Evolutionary conservation across 352 stramenopile species (phyloP).

Genomic region (Globisporangium lucens): DNA sequence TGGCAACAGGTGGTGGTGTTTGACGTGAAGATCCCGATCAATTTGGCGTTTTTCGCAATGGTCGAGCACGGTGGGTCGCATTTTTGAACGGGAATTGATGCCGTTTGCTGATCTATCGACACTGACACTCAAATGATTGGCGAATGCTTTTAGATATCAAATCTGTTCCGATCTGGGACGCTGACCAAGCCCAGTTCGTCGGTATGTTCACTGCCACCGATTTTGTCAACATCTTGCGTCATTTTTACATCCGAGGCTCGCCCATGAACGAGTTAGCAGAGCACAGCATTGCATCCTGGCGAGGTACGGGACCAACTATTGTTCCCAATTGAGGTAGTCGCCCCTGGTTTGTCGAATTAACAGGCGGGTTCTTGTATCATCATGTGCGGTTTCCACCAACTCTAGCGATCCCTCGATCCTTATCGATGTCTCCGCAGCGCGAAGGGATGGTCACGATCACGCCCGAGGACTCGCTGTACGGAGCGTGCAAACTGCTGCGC

Average conservation of each 20-base stretch:
- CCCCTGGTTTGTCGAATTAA: neutral
- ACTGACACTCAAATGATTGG: neutral
- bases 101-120: no score
- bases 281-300: constrained; percentile 84
- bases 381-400: neutral
- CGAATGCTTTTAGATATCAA: constrained; percentile 89
- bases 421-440: constrained; percentile 59
- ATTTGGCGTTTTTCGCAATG: constrained; percentile 98
- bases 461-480: constrained; percentile 87
- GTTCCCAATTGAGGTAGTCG: neutral
- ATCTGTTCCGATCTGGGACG: constrained; percentile 96
- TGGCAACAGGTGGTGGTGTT: constrained; percentile 92
- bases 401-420: constrained; percentile 83
- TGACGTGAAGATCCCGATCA: constrained; percentile 98
- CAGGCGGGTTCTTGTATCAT: neutral
- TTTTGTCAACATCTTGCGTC: constrained; percentile 97
- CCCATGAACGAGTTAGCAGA: constrained; percentile 88
- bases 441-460: constrained; percentile 81
- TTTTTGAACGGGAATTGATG: no score
- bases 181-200: constrained; percentile 93
- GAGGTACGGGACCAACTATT: constrained; percentile 33
- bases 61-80: constrained; percentile 93
- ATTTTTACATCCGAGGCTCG: constrained; percentile 91
- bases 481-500: constrained; percentile 88
- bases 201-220: constrained; percentile 97